These are phyloP conservation scores for Neofusicoccum kwambonambiense DNA, from an alignment of 2,329 filamentous ascomycete species.

Conservation along the genomic window DNA sequence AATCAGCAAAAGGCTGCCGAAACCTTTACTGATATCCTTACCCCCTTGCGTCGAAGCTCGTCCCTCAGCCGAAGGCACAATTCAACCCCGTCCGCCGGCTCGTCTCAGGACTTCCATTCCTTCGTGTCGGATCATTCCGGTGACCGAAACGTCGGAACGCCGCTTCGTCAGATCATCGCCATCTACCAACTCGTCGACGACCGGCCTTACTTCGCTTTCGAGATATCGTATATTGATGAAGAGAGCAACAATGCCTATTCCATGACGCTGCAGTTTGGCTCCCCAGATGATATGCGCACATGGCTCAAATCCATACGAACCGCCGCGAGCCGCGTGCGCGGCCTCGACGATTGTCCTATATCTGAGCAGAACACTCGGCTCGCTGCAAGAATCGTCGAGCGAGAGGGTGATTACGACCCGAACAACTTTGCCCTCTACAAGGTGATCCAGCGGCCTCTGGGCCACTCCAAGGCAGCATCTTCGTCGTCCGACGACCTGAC, in stretches of 20 bases:
- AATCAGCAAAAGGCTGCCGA: conserved; percentile 65
- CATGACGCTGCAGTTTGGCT: conserved; percentile 63
- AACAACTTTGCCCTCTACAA: conserved; percentile 67
- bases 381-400: conserved; percentile 61
- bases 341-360: conserved; percentile 53
- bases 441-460: conserved; percentile 62
- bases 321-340: conserved; percentile 56
- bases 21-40: conserved; percentile 49
- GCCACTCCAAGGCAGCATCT: conserved; percentile 55
- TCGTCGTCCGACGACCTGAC: conserved; percentile 67
- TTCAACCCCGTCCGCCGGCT: conserved; percentile 58
- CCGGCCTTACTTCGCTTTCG: conserved; percentile 63
- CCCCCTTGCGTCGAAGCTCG: conserved; percentile 28
- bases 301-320: conserved; percentile 64
- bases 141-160: conserved; percentile 57
- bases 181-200: conserved; percentile 67
- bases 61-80: conserved; percentile 58
- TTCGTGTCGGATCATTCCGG: conserved; percentile 48
- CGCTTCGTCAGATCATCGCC: conserved; percentile 65
- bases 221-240: conserved; percentile 68
- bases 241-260: conserved; percentile 60
- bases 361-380: conserved; percentile 62
- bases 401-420: conserved; percentile 67
- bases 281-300: conserved; percentile 62
- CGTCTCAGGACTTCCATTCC: conserved; percentile 61